phyloP scores from a whole-genome alignment of 441 rosid genomes.

The Metrosideros polymorpha region DNA sequence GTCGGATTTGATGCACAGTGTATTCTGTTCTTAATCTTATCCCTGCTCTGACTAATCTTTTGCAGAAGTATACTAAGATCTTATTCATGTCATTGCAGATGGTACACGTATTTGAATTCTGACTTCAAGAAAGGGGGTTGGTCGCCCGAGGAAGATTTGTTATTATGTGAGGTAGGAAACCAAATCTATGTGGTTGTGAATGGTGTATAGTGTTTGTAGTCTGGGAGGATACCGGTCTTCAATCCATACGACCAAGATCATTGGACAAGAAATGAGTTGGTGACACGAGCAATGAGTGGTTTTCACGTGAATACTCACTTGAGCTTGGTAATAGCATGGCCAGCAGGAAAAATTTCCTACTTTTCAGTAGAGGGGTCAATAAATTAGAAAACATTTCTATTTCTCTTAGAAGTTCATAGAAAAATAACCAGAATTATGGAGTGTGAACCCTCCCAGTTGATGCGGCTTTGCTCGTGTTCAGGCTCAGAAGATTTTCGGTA shows the following conservation, averaged over 20 bases:
- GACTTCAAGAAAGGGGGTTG: constrained; percentile 99
- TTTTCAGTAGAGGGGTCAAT: background rate
- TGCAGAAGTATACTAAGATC: background rate
- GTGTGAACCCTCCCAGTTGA: background rate
- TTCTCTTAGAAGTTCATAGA: background rate
- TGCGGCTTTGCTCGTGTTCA: constrained; percentile 23
- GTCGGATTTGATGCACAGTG: constrained; percentile 20
- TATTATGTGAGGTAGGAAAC: constrained; percentile 98
- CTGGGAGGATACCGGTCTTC: background rate
- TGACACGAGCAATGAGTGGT: background rate
- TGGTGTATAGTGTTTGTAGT: background rate
- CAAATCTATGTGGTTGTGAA: background rate
- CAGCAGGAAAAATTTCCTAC: background rate
- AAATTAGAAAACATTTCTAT: background rate
- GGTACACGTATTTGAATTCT: constrained; percentile 93
- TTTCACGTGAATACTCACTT: background rate
- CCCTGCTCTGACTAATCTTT: background rate
- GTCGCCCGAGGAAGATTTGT: constrained; percentile 98
- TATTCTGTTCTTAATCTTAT: background rate
- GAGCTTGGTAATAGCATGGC: background rate
- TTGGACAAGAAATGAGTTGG: background rate
- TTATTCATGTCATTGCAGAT: constrained; percentile 31
- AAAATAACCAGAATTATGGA: background rate
- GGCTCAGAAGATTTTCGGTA: constrained; percentile 93
- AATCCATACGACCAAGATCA: background rate